Conservation (phyloP, 345 rosid species). For the Boechera divaricarpa region DNA sequence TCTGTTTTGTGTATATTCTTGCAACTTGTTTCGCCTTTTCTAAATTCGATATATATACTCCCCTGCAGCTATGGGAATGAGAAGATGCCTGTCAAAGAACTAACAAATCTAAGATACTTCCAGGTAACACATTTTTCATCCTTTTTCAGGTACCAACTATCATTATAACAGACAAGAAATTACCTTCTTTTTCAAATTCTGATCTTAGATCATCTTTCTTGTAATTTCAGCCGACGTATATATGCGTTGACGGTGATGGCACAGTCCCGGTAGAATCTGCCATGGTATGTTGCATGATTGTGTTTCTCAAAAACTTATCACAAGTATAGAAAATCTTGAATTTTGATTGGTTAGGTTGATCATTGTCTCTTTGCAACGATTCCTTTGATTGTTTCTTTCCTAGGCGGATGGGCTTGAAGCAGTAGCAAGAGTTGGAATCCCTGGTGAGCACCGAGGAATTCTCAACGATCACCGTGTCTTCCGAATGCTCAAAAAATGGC, state of each 20-base stretch:
- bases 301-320: not conserved
- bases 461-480: slow-evolving; percentile 87
- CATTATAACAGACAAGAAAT: not conserved
- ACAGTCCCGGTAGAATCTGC: slow-evolving; percentile 94
- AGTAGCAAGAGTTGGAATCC: slow-evolving; percentile 92
- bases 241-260: slow-evolving; percentile 92
- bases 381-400: slow-evolving; percentile 22
- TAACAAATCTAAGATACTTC: slow-evolving; percentile 59
- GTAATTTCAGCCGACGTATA: slow-evolving; percentile 72
- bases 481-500: slow-evolving; percentile 87
- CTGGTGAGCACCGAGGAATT: slow-evolving; percentile 93
- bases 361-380: slow-evolving; percentile 12
- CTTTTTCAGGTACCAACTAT: slow-evolving; percentile 5
- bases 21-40: slow-evolving; percentile 6
- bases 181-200: slow-evolving; percentile 9
- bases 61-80: slow-evolving; percentile 84
- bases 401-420: slow-evolving; percentile 96
- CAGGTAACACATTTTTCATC: slow-evolving; percentile 55
- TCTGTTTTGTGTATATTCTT: not conserved
- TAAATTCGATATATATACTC: not conserved
- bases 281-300: slow-evolving; percentile 57
- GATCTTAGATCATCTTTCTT: not conserved
- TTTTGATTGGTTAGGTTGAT: slow-evolving; percentile 3
- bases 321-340: not conserved
- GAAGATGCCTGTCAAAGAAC: slow-evolving; percentile 69